Conservation (phyloP, 2,329 filamentous ascomycete genomes). For the Talaromyces albobiverticillius region DNA sequence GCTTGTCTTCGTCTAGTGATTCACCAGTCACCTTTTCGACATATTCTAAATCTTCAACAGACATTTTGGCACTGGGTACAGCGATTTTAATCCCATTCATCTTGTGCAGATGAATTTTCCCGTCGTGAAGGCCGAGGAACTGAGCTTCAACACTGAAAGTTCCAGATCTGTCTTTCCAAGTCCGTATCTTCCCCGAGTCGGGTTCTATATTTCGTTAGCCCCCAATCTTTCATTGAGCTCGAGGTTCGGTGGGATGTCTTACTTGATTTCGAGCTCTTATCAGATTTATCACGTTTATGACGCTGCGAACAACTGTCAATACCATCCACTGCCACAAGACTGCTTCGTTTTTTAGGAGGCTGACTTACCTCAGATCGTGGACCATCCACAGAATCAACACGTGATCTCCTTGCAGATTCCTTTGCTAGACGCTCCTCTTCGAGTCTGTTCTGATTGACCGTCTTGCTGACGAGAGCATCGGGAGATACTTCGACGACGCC, state of each 20-base stretch:
- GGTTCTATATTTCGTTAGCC: constrained; percentile 58
- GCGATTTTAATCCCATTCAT: constrained; percentile 98
- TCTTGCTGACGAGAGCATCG: constrained; percentile 56
- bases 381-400: constrained; percentile 53
- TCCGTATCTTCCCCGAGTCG: constrained; percentile 76
- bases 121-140: constrained; percentile 89
- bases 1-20: constrained; percentile 88
- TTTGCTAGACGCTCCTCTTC: constrained; percentile 84
- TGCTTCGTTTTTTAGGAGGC: constrained; percentile 76
- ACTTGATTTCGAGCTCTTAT: constrained; percentile 68
- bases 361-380: constrained; percentile 69
- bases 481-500: constrained; percentile 53
- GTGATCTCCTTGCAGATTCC: constrained; percentile 67
- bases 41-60: constrained; percentile 88
- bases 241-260: constrained; percentile 35
- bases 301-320: constrained; percentile 72
- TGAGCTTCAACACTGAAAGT: constrained; percentile 97
- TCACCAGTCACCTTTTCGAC: constrained; percentile 85
- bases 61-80: constrained; percentile 94
- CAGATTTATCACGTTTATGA: constrained; percentile 65
- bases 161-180: constrained; percentile 92
- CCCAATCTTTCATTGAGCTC: not conserved
- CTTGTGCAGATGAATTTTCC: constrained; percentile 97
- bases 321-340: constrained; percentile 65
- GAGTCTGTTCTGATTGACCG: constrained; percentile 69